Evolutionary conservation across 2,329 filamentous ascomycete genomes (phyloP), one percentile per base, ranked within the genome.

Genomic region (Arthrobotrys pseudoclavata): DNA sequence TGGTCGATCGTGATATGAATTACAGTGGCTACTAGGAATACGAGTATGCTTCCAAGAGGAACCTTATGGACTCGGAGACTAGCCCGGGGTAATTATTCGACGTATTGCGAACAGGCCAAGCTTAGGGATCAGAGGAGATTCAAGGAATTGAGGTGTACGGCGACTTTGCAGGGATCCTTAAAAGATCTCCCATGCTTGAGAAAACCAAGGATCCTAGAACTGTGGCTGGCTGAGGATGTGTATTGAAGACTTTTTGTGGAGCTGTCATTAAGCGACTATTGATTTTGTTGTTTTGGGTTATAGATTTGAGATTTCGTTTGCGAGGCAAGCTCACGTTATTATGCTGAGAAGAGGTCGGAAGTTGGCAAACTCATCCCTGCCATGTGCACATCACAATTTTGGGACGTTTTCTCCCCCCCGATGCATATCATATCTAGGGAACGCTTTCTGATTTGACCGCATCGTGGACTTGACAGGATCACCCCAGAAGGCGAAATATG

Each of bases 51-150:
- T 15, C 22, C 20, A 12, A 76, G 52, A 18, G 67, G 50, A 24
- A 53, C 26, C 20, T 55, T 76, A n/a, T 76, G 64, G 24, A 45
- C 66, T 64, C 57, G 40, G 18, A 76, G 71, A 48, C 71, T 76
- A 45, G 37, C 24, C 37, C 61, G 20, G 34, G 61, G 42, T 45
- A 42, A 62, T 18, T 15, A 20, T 18, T 34, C 52, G 31, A 42
- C 34, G 34, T 60, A 26, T 42, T n/a, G 29, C 18, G 29, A 22
- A 13, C n/a, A 20, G 3, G 42, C 7, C 10, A 57, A 15, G 22
- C 3, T 40, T 20, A 22, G 15, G 31, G 22, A 22, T 50, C 29
- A 20, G 34, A 31, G 24, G 61, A 48, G 42, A 64, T 34, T 24
- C 20, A 20, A n/a, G n/a, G n/a, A 57, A 37, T 10, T 40, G n/a